Evolutionary conservation across 192 early-diverging fungal genomes (phyloP).

Genomic region (Coemansia pectinata): DNA sequence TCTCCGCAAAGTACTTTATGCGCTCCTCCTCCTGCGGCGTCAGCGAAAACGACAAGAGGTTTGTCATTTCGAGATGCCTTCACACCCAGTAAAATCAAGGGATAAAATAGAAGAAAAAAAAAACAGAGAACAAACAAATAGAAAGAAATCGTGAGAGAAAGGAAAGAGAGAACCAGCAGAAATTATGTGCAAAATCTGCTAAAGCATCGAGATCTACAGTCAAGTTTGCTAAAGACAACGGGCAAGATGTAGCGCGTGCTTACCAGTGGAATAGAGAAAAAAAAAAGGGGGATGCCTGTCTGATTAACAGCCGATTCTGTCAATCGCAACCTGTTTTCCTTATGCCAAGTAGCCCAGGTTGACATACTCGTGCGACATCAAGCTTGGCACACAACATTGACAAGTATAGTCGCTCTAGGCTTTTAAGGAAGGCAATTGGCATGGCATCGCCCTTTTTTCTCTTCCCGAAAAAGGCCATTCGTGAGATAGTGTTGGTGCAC

Average conservation of each 20-base stretch:
- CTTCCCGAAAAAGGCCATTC: neutral
- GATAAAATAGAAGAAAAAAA: neutral
- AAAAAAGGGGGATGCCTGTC: neutral
- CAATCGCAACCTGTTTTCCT: neutral
- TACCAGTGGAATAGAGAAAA: neutral
- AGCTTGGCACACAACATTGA: neutral
- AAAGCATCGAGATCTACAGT: neutral
- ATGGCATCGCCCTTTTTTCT: neutral
- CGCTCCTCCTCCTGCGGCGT: conserved; percentile 21
- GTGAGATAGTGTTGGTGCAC: no score
- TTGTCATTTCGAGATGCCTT: conserved; percentile 16
- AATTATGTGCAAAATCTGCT: neutral
- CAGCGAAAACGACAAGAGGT: conserved; percentile 26
- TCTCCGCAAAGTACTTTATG: neutral
- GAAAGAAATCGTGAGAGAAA: neutral
- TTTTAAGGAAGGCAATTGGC: neutral
- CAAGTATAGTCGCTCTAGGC: neutral
- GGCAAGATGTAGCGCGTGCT: neutral
- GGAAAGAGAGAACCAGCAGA: neutral
- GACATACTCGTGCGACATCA: neutral
- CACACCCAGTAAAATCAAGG: neutral
- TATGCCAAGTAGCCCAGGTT: neutral
- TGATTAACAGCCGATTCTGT: neutral
- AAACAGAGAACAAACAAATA: neutral
- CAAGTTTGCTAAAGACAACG: neutral